Conservation (phyloP, 2,329 filamentous ascomycete genomes). For the Aureobasidium lini region DNA sequence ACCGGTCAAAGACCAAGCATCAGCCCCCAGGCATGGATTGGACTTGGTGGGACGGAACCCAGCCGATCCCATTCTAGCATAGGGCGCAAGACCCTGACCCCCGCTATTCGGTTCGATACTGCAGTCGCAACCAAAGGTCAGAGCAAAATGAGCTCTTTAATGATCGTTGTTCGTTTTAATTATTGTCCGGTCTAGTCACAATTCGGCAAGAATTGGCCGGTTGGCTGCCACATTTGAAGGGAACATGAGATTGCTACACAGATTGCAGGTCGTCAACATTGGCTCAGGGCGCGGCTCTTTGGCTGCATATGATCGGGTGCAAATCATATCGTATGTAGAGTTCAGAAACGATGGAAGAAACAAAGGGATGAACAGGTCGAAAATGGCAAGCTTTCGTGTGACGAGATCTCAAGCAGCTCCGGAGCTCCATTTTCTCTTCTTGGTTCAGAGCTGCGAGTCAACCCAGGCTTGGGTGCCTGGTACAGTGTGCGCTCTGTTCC, state of each 20-base stretch:
- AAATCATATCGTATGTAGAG: not conserved
- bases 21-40: not conserved
- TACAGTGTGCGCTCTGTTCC: constrained; percentile 5
- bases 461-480: not conserved
- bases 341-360: not conserved
- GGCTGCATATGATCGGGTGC: not conserved
- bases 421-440: constrained; percentile 19
- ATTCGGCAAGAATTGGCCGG: not conserved
- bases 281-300: not conserved
- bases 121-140: not conserved
- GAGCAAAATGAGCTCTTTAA: constrained; percentile 8
- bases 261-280: not conserved
- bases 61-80: constrained; percentile 11
- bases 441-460: constrained; percentile 4
- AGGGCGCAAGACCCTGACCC: constrained; percentile 12
- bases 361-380: not conserved
- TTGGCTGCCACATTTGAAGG: not conserved
- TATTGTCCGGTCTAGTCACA: not conserved
- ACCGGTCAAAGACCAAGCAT: constrained; percentile 10
- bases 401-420: constrained; percentile 25
- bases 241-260: not conserved
- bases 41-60: constrained; percentile 7
- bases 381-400: not conserved
- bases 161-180: constrained; percentile 12
- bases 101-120: constrained; percentile 6